Evolutionary conservation across 129 eudicot species (phyloP).

Genomic region (Artemisia annua): DNA sequence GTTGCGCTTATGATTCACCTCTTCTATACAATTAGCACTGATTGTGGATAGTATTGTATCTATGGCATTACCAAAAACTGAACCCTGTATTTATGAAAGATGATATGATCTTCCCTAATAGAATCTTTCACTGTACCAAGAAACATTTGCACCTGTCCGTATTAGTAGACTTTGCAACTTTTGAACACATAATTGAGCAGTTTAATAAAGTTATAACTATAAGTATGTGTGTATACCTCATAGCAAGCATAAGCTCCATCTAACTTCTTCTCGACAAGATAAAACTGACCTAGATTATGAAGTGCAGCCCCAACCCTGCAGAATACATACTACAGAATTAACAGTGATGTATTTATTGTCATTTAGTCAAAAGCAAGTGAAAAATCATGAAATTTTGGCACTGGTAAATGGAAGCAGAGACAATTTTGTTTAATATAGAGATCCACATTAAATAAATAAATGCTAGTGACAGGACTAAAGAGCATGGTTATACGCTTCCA

Average conservation of each 20-base stretch:
- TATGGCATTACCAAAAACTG: neutral
- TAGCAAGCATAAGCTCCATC: conserved; percentile 71
- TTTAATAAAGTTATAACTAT: neutral
- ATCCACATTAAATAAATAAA: neutral
- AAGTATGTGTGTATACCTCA: conserved; percentile 58
- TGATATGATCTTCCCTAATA: neutral
- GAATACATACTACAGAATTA: conserved; percentile 12
- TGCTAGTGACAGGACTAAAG: conserved; percentile 10
- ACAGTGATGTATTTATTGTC: conserved; percentile 1
- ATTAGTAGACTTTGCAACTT: neutral
- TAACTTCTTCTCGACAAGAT: conserved; percentile 61
- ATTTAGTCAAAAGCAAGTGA: conserved; percentile 9
- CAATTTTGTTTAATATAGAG: neutral
- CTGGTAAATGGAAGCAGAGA: too few species aligned
- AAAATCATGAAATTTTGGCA: conserved; percentile 1
- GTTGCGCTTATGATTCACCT: too few species aligned
- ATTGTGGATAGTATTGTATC: neutral
- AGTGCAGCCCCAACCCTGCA: conserved; percentile 94
- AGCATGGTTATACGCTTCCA: neutral
- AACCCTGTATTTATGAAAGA: neutral
- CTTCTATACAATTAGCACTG: too few species aligned
- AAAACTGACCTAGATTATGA: conserved; percentile 93
- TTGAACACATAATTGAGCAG: neutral
- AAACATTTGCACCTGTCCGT: neutral
- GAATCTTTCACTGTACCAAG: neutral